Conservation (phyloP, 2,329 filamentous ascomycete species). For the Xylariales sp. region DNA sequence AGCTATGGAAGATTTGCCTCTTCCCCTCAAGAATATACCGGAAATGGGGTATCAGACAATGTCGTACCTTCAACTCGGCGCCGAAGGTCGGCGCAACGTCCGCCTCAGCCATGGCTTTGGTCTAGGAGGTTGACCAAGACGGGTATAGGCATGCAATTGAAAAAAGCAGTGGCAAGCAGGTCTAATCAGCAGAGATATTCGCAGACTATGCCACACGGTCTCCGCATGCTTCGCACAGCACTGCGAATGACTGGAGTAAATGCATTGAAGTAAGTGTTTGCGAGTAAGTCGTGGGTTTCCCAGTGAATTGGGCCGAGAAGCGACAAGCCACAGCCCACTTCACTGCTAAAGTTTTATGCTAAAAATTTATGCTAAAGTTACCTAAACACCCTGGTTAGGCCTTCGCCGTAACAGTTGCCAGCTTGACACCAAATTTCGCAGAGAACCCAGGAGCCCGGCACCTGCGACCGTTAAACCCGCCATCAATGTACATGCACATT, state of each 20-base stretch:
- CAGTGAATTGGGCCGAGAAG: slow-evolving; percentile 7
- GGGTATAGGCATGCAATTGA: slow-evolving; percentile 18
- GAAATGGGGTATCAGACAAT: background rate
- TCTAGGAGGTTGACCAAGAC: slow-evolving; percentile 7
- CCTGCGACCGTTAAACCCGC: no score
- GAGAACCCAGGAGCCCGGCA: no score
- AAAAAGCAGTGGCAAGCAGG: background rate
- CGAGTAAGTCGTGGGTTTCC: no score
- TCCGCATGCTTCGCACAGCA: slow-evolving; percentile 12
- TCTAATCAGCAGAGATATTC: no score
- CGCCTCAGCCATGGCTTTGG: slow-evolving; percentile 67
- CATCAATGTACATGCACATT: no score
- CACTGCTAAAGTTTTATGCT: no score
- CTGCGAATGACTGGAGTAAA: slow-evolving; percentile 15
- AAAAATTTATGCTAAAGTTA: no score
- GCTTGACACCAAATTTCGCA: no score
- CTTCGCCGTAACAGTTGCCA: no score
- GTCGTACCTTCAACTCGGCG: slow-evolving; percentile 80
- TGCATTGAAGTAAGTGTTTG: no score
- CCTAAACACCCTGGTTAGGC: no score
- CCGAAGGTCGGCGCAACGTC: slow-evolving; percentile 85
- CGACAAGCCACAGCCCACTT: slow-evolving; percentile 9
- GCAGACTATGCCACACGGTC: slow-evolving; percentile 1
- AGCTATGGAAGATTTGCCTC: slow-evolving; percentile 12
- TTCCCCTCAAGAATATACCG: no score